Evolutionary conservation across 805 yeast genomes (phyloP), one percentile per base, ranked within the genome.

Genomic region (Wickerhamomyces kurtzmanii): DNA sequence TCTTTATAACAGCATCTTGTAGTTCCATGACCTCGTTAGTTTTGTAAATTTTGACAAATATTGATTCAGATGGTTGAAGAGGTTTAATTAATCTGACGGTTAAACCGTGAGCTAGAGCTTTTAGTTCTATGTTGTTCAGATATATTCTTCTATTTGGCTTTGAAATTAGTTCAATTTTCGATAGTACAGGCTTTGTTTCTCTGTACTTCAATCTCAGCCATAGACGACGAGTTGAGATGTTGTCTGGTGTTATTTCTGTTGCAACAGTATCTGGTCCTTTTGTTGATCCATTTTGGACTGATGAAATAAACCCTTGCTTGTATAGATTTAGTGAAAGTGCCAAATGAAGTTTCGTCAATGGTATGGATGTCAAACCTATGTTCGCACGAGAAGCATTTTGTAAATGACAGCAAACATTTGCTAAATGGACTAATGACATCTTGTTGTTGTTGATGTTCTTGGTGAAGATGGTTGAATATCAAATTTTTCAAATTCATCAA

Each of bases 201-300:
- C 89, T 72, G 53, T 91, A 91, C 52, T 91, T 91, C 51, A 91
- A 62, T 3, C 87, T 93, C 13, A 91, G 53, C 98, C 98, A 91
- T 28, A 91, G 65, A 41, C 94, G 68, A 47, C 97, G 74, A 1
- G 87, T 69, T 12, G 94, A 56, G 17, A 91, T 72, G 48, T 89
- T 87, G 49, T 83, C 94, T 19, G 80, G 86, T 0, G 97, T 86
- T 14, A 75, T 81, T 23, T 79, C 86, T 4, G 73, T 74, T 1
- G 87, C 79, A 2, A 59, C 60, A 24, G 59, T 49, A 51, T 91
- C 97, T 10, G 98, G 97, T 1, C 96, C 95, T 8, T 68, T 50
- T 2, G 71, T 61, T 7, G 89, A 80, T 3, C 98, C 98, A 45
- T 83, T 71, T 46, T 83, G 93, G 29, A 91, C 68, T 3, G 86